phyloP scores from a whole-genome alignment of 106 monocot species.

The Apostasia shenzhenica region DNA sequence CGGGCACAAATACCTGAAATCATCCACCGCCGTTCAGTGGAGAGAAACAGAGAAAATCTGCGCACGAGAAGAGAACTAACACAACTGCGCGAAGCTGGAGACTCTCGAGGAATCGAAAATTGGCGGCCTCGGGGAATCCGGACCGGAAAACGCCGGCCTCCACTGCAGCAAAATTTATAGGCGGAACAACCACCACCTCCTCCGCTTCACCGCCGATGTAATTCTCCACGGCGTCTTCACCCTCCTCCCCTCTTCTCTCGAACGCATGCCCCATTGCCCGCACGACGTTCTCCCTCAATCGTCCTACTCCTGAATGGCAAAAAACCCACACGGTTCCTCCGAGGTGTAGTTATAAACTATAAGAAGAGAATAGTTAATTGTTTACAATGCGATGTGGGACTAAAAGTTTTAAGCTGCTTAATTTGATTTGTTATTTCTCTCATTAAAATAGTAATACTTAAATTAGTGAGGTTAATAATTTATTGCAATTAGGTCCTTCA shows the following conservation, averaged over 20 bases:
- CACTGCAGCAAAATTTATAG: constrained; percentile 46
- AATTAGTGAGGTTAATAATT: no score
- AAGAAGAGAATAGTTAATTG: no score
- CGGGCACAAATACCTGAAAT: constrained; percentile 31
- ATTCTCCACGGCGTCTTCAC: background rate
- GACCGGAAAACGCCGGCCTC: constrained; percentile 47
- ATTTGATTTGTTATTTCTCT: no score
- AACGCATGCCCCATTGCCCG: background rate
- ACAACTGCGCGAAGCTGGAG: constrained; percentile 32
- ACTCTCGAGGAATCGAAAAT: constrained; percentile 35
- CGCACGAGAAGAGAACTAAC: constrained; percentile 7
- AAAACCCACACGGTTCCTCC: no score
- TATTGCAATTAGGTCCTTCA: no score
- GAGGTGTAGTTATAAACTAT: no score
- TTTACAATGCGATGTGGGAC: no score
- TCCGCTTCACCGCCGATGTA: background rate
- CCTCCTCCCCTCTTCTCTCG: background rate
- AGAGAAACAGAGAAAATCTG: no score
- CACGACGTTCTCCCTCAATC: no score
- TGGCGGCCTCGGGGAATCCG: constrained; percentile 32
- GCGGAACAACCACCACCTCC: constrained; percentile 20
- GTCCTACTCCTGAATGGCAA: no score
- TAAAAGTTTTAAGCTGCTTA: no score
- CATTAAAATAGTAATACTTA: no score
- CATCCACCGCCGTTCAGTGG: background rate